Percentiles rank a stretch among this genome's conserved stretches.
These are phyloP conservation scores for Salvia sclarea DNA, from an alignment of 305 asterid species.

Conservation along the genomic window DNA sequence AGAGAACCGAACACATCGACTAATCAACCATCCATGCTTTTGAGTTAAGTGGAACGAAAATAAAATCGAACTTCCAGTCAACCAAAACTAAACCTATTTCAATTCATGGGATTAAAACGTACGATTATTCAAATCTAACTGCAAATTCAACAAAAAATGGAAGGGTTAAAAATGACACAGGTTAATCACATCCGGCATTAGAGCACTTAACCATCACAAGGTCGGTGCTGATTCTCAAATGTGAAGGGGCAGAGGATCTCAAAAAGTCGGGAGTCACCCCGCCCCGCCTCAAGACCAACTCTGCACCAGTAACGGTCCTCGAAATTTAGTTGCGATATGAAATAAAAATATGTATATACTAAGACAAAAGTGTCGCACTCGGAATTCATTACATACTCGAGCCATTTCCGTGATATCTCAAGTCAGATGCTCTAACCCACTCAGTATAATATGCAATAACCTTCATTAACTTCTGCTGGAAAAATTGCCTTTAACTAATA, in stretches of 20 bases:
- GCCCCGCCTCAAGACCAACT: not conserved
- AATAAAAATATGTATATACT: not conserved
- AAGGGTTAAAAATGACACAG: not conserved
- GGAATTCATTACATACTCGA: conserved; percentile 12
- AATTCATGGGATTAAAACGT: too few relatives aligned
- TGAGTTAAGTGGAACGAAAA: too few relatives aligned
- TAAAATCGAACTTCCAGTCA: too few relatives aligned
- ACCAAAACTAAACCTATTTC: too few relatives aligned
- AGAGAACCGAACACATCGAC: too few relatives aligned
- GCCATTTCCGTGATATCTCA: conserved; percentile 27
- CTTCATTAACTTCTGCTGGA: conserved; percentile 6
- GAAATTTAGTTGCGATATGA: not conserved
- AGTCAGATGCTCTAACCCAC: conserved; percentile 58
- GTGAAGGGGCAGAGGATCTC: not conserved
- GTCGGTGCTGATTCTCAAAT: not conserved
- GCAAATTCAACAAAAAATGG: not conserved
- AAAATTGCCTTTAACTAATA: conserved; percentile 15
- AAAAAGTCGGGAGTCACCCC: not conserved
- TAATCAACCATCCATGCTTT: too few relatives aligned
- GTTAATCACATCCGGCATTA: not conserved
- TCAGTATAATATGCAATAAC: conserved; percentile 55
- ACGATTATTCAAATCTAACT: not conserved
- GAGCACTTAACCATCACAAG: not conserved
- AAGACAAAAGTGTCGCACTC: not conserved
- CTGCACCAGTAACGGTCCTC: not conserved